Evolutionary conservation across 345 rosid species (phyloP).

Genomic region (Leavenworthia alabamica): DNA sequence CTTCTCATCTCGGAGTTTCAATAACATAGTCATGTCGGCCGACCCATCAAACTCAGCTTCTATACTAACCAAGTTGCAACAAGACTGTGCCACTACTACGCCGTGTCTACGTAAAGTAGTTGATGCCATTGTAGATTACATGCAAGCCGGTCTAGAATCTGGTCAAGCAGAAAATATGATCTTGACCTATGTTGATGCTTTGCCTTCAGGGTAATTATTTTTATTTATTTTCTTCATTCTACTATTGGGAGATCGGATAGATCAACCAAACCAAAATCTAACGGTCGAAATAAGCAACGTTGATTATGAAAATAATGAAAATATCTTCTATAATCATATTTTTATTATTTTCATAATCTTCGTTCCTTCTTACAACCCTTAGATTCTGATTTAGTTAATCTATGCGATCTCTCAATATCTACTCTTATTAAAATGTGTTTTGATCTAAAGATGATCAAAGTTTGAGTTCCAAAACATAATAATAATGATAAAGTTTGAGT

Average conservation of each 20-base stretch:
- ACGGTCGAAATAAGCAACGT: too few relatives aligned
- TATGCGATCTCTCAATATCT: too few relatives aligned
- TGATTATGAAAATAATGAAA: too few relatives aligned
- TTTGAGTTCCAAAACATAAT: not conserved
- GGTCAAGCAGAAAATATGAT: slow-evolving; percentile 74
- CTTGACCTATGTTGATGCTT: slow-evolving; percentile 60
- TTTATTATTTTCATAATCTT: too few relatives aligned
- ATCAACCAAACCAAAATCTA: too few relatives aligned
- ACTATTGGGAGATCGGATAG: too few relatives aligned
- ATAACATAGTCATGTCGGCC: slow-evolving; percentile 28
- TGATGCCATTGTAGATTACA: slow-evolving; percentile 53
- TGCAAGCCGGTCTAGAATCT: slow-evolving; percentile 69
- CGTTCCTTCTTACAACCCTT: too few relatives aligned
- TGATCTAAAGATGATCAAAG: not conserved
- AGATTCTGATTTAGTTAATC: too few relatives aligned
- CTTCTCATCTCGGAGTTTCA: slow-evolving; percentile 24
- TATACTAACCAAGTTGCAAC: slow-evolving; percentile 51
- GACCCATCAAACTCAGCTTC: slow-evolving; percentile 46
- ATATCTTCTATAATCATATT: too few relatives aligned
- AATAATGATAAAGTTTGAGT: too few relatives aligned
- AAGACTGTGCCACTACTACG: slow-evolving; percentile 60
- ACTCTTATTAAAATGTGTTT: not conserved
- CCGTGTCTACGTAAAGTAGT: slow-evolving; percentile 63
- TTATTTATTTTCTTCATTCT: not conserved
- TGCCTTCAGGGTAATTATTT: slow-evolving; percentile 73